These are phyloP conservation scores for Ogataea populi-albae DNA, from an alignment of 805 yeast species.

Conservation along the genomic window DNA sequence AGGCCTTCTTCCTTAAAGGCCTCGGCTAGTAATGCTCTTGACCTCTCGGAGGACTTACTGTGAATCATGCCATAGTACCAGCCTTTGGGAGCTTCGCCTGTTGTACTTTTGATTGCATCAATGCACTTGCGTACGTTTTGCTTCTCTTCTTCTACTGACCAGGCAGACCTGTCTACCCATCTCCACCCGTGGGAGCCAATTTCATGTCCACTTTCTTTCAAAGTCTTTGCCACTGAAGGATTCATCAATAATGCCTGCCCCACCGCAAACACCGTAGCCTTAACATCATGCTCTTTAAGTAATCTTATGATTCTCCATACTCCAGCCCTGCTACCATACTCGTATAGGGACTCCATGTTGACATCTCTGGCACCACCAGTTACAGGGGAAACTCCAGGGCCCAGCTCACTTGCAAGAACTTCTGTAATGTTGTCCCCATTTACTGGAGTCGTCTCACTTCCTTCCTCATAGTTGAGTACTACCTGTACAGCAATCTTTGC, in stretches of 20 bases:
- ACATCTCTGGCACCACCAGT: slow-evolving; percentile 15
- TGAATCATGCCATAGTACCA: slow-evolving; percentile 34
- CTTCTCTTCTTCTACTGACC: slow-evolving; percentile 33
- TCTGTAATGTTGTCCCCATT: slow-evolving; percentile 18
- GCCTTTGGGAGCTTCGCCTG: slow-evolving; percentile 36
- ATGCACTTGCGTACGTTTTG: slow-evolving; percentile 30
- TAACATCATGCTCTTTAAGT: slow-evolving; percentile 30
- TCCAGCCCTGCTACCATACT: slow-evolving; percentile 21
- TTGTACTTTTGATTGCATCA: slow-evolving; percentile 27
- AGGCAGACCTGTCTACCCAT: slow-evolving; percentile 34
- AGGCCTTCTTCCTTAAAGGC: slow-evolving; percentile 25
- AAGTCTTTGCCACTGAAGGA: slow-evolving; percentile 34
- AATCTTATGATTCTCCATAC: slow-evolving; percentile 27
- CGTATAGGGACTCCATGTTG: slow-evolving; percentile 17
- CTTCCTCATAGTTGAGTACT: slow-evolving; percentile 30
- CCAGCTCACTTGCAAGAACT: slow-evolving; percentile 16
- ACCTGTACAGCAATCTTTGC: slow-evolving; percentile 24
- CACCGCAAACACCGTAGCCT: slow-evolving; percentile 37
- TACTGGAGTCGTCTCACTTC: slow-evolving; percentile 22
- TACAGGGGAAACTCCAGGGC: slow-evolving; percentile 15
- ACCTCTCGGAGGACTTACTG: slow-evolving; percentile 30
- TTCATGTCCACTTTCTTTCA: slow-evolving; percentile 37
- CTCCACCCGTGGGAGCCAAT: slow-evolving; percentile 38
- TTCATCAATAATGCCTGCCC: slow-evolving; percentile 36
- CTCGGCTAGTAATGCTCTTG: slow-evolving; percentile 14